phyloP scores from a whole-genome alignment of 352 stramenopile genomes.

The Phytophthora macrochlamydospora region DNA sequence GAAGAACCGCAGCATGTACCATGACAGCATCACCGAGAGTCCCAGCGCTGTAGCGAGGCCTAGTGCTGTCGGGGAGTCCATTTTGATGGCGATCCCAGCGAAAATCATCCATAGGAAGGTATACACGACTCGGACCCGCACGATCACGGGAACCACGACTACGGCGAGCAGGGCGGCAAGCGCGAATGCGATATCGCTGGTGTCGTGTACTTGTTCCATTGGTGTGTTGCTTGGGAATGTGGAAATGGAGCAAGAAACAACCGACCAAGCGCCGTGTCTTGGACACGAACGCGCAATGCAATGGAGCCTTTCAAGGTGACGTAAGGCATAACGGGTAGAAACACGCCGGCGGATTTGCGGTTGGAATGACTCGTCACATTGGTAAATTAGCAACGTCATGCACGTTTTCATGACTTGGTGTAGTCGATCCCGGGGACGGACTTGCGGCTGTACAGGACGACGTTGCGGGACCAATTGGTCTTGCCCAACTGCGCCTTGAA shows the following conservation, averaged over 20 bases:
- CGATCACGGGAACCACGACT: constrained; percentile 25
- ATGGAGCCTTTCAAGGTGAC: neutral
- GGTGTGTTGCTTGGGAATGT: constrained; percentile 15
- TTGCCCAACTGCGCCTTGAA: constrained; percentile 70
- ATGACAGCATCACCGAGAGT: constrained; percentile 39
- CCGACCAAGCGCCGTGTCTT: neutral
- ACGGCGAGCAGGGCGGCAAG: constrained; percentile 21
- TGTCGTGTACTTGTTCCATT: constrained; percentile 16
- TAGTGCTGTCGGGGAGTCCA: constrained; percentile 24
- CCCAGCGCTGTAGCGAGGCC: constrained; percentile 36
- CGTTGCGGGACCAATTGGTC: constrained; percentile 81
- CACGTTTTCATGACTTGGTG: constrained; percentile 7
- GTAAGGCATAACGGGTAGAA: constrained; percentile 17
- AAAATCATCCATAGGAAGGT: constrained; percentile 35
- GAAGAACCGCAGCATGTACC: constrained; percentile 38
- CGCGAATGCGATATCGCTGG: constrained; percentile 20
- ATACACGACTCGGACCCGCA: constrained; percentile 29
- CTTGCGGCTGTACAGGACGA: constrained; percentile 73
- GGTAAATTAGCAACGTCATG: constrained; percentile 13
- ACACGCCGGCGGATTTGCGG: constrained; percentile 11
- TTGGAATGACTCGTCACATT: constrained; percentile 7
- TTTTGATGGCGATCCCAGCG: constrained; percentile 24
- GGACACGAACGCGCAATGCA: neutral
- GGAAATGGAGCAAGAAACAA: neutral
- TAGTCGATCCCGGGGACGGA: constrained; percentile 55